Base-by-base conservation (phyloP, 2,329 filamentous ascomycete species). In the Clarireedia hainanense region DNA sequence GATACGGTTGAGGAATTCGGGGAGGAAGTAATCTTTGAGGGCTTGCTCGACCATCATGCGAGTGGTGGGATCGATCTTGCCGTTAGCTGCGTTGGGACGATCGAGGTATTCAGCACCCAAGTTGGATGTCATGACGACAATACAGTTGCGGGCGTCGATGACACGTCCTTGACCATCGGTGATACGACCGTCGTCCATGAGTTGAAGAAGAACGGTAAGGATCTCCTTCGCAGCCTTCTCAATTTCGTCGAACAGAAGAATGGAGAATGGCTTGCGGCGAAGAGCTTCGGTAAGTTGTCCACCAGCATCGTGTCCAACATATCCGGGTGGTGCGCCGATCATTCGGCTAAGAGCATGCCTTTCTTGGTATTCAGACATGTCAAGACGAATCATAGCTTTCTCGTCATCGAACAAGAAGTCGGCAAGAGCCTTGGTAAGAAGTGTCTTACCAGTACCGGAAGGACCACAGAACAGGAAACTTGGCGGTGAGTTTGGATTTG, bases 331-430 rank as follows among this genome's bases (percentile, higher is more conserved):
- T 20, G 94, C 91, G 70, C 94, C 94, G 65, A 99, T 99, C 90
- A 99, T 96, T 58, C 94, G 85, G 70, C 90, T 95, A 14, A 99
- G 81, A 0, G 92, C 88, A 71, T 99, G 94, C 5, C 92, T 86
- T 73, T 99, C 94, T 73, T 99, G 95, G 72, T 99, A 99, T 73
- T 99, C 94, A 5, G 92, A 97, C 94, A 99, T 99, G 71, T 99
- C 94, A 75, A 99, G 95, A 40, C 94, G 88, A 66, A 99, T 96
- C 94, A 99, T 97, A 36, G 92, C 79, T 76, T 96, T 96, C 26
- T 92, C 76, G 65, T 99, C 94, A 69, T 99, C 94, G 75, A 99
- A 99, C 27, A 99, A 78, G 76, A 99, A 99, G 72, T 99, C 94
- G 49, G 94, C 94, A 58, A 99, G 80, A 15, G 92, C 94, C 74